Conservation (phyloP, 345 rosid species). For the Hibiscus tridactylites region DNA sequence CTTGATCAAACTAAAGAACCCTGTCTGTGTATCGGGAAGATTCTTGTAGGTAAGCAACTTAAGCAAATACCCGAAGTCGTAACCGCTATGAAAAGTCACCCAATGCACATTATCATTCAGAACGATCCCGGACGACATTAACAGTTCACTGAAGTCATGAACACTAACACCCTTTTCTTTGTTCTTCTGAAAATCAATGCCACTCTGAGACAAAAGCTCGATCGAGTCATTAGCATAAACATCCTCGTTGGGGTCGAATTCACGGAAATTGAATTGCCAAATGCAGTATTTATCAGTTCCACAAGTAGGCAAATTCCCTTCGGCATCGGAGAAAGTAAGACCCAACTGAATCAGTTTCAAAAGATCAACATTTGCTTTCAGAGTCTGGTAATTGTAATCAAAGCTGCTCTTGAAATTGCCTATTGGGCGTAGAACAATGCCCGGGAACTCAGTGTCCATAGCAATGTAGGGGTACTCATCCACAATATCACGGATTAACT, state of each 20-base stretch:
- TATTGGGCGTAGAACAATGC: constrained; percentile 46
- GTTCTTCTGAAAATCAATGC: constrained; percentile 61
- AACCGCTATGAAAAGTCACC: constrained; percentile 76
- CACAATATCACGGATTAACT: constrained; percentile 39
- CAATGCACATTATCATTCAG: constrained; percentile 59
- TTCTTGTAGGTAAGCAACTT: constrained; percentile 56
- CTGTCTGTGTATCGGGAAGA: constrained; percentile 41
- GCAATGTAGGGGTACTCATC: constrained; percentile 57
- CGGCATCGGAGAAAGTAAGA: constrained; percentile 54
- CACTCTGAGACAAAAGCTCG: constrained; percentile 50
- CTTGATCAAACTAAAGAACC: constrained; percentile 44
- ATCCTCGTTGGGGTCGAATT: constrained; percentile 47
- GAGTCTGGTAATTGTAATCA: constrained; percentile 47
- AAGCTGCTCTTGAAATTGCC: constrained; percentile 42
- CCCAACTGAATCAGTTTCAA: constrained; percentile 77
- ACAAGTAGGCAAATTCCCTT: constrained; percentile 58
- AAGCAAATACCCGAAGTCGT: constrained; percentile 76
- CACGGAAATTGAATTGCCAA: constrained; percentile 78
- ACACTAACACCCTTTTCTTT: constrained; percentile 46
- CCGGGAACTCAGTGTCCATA: constrained; percentile 84
- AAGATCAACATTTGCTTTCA: constrained; percentile 58
- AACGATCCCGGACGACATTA: constrained; percentile 76
- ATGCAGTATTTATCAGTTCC: constrained; percentile 52
- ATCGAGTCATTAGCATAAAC: constrained; percentile 52
- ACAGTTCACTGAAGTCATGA: constrained; percentile 39